Evolutionary conservation across 2,329 filamentous ascomycete genomes (phyloP).

Genomic region (Zasmidium angulare): DNA sequence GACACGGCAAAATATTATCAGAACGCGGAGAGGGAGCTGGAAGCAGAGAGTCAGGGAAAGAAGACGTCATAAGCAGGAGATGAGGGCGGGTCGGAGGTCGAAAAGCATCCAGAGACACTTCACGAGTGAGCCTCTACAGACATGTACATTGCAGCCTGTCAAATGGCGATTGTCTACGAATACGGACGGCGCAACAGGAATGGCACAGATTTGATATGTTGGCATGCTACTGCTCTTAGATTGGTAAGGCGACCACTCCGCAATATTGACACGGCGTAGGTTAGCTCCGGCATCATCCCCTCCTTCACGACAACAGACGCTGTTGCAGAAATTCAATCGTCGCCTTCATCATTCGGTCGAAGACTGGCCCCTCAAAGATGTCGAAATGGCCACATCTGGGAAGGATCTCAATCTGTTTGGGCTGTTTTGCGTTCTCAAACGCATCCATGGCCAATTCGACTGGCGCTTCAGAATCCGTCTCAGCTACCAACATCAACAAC

Average conservation of each 20-base stretch:
- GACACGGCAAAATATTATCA: conserved; percentile 98
- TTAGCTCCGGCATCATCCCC: not conserved
- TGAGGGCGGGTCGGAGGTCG: not conserved
- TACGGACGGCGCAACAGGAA: not conserved
- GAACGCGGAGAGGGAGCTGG: conserved; percentile 90
- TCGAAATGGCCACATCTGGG: conserved; percentile 43
- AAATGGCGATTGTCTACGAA: not conserved
- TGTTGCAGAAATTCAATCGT: conserved; percentile 36
- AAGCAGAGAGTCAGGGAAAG: conserved; percentile 62
- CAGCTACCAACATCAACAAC: conserved; percentile 38
- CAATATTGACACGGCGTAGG: not conserved
- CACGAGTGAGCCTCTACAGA: not conserved
- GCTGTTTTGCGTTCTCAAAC: conserved; percentile 38
- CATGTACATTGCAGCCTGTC: not conserved
- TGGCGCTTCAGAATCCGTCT: conserved; percentile 37
- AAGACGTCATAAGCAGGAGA: not conserved
- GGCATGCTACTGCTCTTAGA: not conserved
- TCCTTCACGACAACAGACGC: not conserved
- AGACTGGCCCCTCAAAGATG: conserved; percentile 29
- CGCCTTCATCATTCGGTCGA: conserved; percentile 33
- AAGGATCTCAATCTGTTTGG: conserved; percentile 41
- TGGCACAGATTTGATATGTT: not conserved
- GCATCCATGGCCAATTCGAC: conserved; percentile 38
- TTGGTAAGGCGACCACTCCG: not conserved
- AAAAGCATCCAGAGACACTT: not conserved